Conservation (phyloP, 352 stramenopile genomes). For the Aphanomyces invadans region DNA sequence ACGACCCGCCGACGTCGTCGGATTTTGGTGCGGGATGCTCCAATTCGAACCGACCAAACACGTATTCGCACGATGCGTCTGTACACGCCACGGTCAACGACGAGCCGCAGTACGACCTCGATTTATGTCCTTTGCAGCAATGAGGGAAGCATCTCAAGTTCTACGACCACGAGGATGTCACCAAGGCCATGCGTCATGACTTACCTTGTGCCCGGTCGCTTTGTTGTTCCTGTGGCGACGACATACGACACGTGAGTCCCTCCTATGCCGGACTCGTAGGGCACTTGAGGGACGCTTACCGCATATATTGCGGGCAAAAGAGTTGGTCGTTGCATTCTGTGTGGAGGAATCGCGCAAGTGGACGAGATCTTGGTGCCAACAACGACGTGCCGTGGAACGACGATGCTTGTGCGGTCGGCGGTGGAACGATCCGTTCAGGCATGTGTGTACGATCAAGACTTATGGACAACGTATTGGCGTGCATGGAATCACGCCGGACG, state of each 20-base stretch:
- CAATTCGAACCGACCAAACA: slow-evolving; percentile 10
- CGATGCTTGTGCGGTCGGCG: not conserved
- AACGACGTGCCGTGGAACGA: too few species aligned
- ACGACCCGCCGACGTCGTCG: too few species aligned
- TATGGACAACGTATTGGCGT: not conserved
- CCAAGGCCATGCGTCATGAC: not conserved
- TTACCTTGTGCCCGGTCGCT: slow-evolving; percentile 13
- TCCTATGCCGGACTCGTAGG: not conserved
- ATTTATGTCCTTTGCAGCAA: slow-evolving; percentile 16
- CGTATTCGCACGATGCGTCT: slow-evolving; percentile 12
- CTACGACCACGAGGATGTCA: not conserved
- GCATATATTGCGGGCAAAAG: slow-evolving; percentile 13
- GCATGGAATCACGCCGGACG: not conserved
- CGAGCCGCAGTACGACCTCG: slow-evolving; percentile 7
- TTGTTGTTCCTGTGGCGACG: slow-evolving; percentile 7
- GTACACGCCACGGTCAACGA: slow-evolving; percentile 1
- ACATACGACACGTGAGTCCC: not conserved
- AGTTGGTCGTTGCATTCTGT: slow-evolving; percentile 11
- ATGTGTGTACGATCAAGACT: not conserved
- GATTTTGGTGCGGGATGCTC: not conserved
- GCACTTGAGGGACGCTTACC: not conserved
- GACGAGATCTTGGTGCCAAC: not conserved
- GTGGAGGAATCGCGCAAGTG: slow-evolving; percentile 1
- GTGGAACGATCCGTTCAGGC: not conserved
- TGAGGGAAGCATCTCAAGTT: slow-evolving; percentile 5